Conservation (phyloP, 768 basidiomycete species). For the Hygrocybe coccinea region DNA sequence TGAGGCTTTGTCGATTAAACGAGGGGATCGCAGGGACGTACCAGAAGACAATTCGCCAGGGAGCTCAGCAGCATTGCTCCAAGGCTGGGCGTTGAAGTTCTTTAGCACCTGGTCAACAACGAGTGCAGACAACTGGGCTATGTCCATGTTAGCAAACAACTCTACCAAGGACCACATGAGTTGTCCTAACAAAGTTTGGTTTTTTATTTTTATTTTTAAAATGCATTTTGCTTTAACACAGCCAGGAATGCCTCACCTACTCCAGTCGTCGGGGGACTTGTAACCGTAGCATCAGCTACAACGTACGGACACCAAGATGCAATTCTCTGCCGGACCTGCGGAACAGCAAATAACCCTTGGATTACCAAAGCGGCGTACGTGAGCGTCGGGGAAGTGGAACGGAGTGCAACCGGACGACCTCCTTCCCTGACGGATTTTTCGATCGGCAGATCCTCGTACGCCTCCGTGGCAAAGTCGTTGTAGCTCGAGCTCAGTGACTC, state of each 20-base stretch:
- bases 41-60: conserved; percentile 43
- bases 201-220: neutral
- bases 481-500: conserved; percentile 46
- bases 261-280: neutral
- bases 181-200: conserved; percentile 31
- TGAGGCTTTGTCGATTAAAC: neutral
- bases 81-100: conserved; percentile 40
- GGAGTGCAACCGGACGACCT: conserved; percentile 64
- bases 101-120: conserved; percentile 48
- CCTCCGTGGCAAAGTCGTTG: conserved; percentile 48
- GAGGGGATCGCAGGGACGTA: conserved; percentile 23
- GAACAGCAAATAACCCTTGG: conserved; percentile 63
- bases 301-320: neutral
- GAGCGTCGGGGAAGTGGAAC: conserved; percentile 47
- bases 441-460: conserved; percentile 44
- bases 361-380: conserved; percentile 57
- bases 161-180: conserved; percentile 57
- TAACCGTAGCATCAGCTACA: neutral
- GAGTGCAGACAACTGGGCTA: conserved; percentile 54
- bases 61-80: conserved; percentile 28
- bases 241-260: neutral
- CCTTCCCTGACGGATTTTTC: conserved; percentile 52
- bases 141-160: conserved; percentile 65
- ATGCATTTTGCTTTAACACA: neutral
- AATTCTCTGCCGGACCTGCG: conserved; percentile 51